Evolutionary conservation across 23 red algal species (phyloP), one percentile per base, ranked within the genome.

Genomic region (Agarophyton chilense): DNA sequence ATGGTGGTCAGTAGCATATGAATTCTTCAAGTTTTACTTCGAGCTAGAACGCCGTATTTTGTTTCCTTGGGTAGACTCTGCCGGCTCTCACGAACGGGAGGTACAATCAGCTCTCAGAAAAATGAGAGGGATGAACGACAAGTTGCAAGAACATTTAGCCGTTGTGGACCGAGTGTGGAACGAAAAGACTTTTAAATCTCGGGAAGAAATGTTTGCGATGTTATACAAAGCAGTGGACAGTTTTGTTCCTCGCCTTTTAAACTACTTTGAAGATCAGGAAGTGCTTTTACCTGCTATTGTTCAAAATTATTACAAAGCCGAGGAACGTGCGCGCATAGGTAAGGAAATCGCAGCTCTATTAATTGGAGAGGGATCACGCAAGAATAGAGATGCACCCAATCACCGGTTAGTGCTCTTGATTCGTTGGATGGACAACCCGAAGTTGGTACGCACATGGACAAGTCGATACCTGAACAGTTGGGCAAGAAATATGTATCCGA

Each of bases 61-160:
- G n/a, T 92, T 92, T 70, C 88, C 88, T 22, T 92, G 88, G 88
- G 77, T 92, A 21, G 63, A 92, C 52, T 67, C 75, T 29, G 63
- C 77, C 3, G 76, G 77, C 17, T 28, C 62, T 8, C 28, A 62
- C 12, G 73, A 82, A 21, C 41, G 33, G 56, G 88, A 92, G 36
- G 51, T 92, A n/a, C 88, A 92, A 52, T 9, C 54, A 36, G 78
- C 88, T 4, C 62, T 92, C 13, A 13, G 42, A 34, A 82, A 92
- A 70, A 80, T 92, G 88, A 24, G 75, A 53, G 68, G 53, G 26
- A 70, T 82, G 76, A 92, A 92, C 45, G 88, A 92, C 17, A 66
- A 70, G 47, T 39, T 92, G 41, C 40, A 66, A 54, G 78, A 64
- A 35, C 88, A 82, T 33, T 36, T 82, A n/a, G 60, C 31, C 19